Base-by-base conservation (phyloP, 108 stramenopile genomes). In the Aureococcus anophagefferens region DNA sequence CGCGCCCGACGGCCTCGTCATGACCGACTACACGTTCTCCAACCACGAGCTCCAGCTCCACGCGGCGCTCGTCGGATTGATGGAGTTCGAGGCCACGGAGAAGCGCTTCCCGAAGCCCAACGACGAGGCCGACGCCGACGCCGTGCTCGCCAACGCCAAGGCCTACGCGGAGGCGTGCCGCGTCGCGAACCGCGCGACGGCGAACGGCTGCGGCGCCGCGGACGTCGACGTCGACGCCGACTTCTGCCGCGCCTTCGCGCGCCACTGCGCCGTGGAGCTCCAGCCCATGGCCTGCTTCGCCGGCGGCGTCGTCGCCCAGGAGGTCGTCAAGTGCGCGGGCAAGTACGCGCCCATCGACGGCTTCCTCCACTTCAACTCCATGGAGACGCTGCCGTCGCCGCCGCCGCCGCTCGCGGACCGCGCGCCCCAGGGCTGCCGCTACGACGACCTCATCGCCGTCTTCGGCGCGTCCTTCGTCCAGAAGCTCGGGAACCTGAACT, bases 271-370 rank as follows among this genome's bases (percentile, higher is more conserved):
- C 0, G 80, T 80, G 5, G 86, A 88, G 66, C 69, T 88, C 46
- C 86, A 89, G 70, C 88, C 89, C 13, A 75, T 91, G 67, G 81
- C 85, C 51, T 87, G 88, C 14, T 91, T 90, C 76, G 78, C 90
- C 64, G 92, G 92, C 29, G 92, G 92, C 40, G 89, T 90, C 0
- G 87, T 87, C 36, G 92, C 92, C 7, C 92, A 93, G 77, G 92
- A 93, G 71, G 89, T 91, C 7, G 90, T 93, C 67, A 93, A 93
- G 77, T 74, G 80, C 30, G 86, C 87, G 21, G 92, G 92, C 21
- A 91, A 91, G 75, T 93, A 83, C 80, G 88, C 90, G 18, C 92
- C 90, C 1, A 82, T 93, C 64, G 78, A 82, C 76, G 89, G 87
- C 77, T 89, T 67, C 77, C 68, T 77, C 70, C 85, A 72, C 81